Evolutionary conservation across 495 filamentous ascomycete genomes (phyloP).

Genomic region (Beverwykella pulmonaria): DNA sequence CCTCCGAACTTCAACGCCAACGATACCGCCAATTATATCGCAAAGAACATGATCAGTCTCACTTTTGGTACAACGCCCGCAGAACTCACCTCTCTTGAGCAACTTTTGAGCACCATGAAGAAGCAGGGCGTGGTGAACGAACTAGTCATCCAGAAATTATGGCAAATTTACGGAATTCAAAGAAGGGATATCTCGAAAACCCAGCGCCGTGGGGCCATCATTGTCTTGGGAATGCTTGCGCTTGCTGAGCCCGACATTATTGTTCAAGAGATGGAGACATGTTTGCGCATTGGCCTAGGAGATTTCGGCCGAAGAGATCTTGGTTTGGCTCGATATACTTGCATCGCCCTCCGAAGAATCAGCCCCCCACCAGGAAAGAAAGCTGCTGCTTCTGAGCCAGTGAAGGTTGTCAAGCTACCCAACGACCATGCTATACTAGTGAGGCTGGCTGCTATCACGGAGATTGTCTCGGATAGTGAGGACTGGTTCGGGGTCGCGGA

Average conservation of each 20-base stretch:
- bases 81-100: slow-evolving; percentile 92
- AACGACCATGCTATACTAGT: slow-evolving; percentile 89
- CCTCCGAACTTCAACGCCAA: slow-evolving; percentile 83
- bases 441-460: slow-evolving; percentile 78
- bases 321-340: slow-evolving; percentile 90
- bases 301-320: slow-evolving; percentile 77
- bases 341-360: slow-evolving; percentile 87
- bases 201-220: slow-evolving; percentile 92
- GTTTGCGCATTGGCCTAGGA: slow-evolving; percentile 88
- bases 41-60: slow-evolving; percentile 97
- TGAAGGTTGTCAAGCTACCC: slow-evolving; percentile 73
- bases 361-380: slow-evolving; percentile 63
- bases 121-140: slow-evolving; percentile 84
- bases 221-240: slow-evolving; percentile 95
- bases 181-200: slow-evolving; percentile 88
- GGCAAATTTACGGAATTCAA: slow-evolving; percentile 96
- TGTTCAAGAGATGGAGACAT: slow-evolving; percentile 88
- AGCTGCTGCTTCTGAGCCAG: slow-evolving; percentile 55
- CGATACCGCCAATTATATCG: slow-evolving; percentile 93
- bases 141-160: slow-evolving; percentile 84
- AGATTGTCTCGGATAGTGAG: slow-evolving; percentile 82
- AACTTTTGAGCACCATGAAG: slow-evolving; percentile 96
- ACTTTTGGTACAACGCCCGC: slow-evolving; percentile 94
- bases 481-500: slow-evolving; percentile 98
- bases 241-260: slow-evolving; percentile 90